Evolutionary conservation across 1,284 basidiomycete species (phyloP).

Genomic region (Microbotryomycetes sp.): DNA sequence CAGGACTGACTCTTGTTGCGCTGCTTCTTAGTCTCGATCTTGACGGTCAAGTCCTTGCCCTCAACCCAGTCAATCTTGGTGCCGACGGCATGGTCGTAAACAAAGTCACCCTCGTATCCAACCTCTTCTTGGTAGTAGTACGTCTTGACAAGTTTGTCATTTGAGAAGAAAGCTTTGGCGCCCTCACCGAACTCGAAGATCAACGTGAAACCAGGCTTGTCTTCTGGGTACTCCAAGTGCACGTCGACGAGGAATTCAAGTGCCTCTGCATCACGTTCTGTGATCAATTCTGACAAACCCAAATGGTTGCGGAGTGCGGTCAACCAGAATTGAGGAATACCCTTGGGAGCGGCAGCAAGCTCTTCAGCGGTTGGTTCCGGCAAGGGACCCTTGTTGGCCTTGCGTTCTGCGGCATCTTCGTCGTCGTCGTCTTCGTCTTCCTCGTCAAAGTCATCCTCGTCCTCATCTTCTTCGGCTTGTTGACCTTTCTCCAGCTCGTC

Average conservation of each 20-base stretch:
- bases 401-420: constrained; percentile 34
- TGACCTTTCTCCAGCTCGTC: constrained; percentile 77
- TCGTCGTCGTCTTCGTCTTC: constrained; percentile 45
- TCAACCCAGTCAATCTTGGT: constrained; percentile 94
- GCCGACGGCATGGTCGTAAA: constrained; percentile 60
- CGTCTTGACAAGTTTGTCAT: constrained; percentile 79
- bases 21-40: constrained; percentile 98
- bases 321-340: constrained; percentile 96
- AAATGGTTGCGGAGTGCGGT: constrained; percentile 90
- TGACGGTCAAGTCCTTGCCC: constrained; percentile 94
- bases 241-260: constrained; percentile 63
- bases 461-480: constrained; percentile 55
- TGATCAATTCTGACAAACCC: constrained; percentile 81
- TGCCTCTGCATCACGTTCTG: constrained; percentile 76
- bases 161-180: constrained; percentile 81
- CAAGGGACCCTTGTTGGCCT: constrained; percentile 18
- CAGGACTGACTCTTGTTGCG: constrained; percentile 83
- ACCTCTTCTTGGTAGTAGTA: constrained; percentile 75
- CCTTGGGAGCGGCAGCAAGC: constrained; percentile 47
- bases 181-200: constrained; percentile 63
- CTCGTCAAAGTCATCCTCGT: constrained; percentile 49
- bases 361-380: constrained; percentile 35
- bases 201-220: constrained; percentile 81
- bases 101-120: constrained; percentile 35
- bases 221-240: constrained; percentile 58